phyloP scores from a whole-genome alignment of 345 rosid species.

The Euphorbia pulcherrima region DNA sequence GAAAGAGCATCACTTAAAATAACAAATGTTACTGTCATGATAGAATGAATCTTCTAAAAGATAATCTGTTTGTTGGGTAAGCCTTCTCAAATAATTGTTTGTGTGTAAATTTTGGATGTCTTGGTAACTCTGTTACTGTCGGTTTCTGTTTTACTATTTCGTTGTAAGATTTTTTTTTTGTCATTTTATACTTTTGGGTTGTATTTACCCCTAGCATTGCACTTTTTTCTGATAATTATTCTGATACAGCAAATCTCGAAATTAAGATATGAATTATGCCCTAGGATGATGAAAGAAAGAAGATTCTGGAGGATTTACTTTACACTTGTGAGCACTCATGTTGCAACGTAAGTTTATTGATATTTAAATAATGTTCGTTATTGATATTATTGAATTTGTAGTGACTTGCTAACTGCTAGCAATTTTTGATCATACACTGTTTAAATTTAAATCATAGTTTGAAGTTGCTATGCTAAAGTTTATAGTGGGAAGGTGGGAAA shows the following conservation, averaged over 20 bases:
- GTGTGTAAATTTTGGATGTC: neutral
- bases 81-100: neutral
- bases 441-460: too few relatives aligned
- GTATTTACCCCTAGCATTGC: too few relatives aligned
- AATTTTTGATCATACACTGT: neutral
- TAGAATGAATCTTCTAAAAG: neutral
- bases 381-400: neutral
- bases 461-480: neutral
- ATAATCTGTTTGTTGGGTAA: neutral
- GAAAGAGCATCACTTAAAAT: neutral
- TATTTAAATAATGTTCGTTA: neutral
- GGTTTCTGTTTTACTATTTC: neutral
- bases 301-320: constrained; percentile 95
- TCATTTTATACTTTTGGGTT: neutral
- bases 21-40: neutral
- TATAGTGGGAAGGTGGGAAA: neutral
- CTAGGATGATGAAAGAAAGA: constrained; percentile 84
- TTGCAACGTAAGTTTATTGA: constrained; percentile 60
- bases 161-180: neutral
- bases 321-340: constrained; percentile 85
- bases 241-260: constrained; percentile 69
- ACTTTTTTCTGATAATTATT: neutral
- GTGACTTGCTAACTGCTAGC: neutral
- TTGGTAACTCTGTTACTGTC: neutral
- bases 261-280: constrained; percentile 84